phyloP scores from a whole-genome alignment of 495 filamentous ascomycete genomes.

The Immersiella caudata region DNA sequence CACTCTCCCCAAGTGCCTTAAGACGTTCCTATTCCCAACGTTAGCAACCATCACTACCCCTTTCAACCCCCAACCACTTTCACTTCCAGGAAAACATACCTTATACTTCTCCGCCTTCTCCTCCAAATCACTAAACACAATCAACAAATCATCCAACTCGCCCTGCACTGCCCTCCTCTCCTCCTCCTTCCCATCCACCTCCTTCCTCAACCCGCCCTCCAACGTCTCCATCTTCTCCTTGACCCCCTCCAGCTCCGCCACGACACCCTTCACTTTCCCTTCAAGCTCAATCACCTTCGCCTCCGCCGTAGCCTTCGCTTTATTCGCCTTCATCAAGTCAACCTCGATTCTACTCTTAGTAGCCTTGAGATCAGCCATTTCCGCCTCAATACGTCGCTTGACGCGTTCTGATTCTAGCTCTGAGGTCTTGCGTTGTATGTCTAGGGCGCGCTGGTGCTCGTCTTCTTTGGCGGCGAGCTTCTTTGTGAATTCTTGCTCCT shows the following conservation, averaged over 20 bases:
- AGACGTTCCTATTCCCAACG: constrained; percentile 65
- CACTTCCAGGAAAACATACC: constrained; percentile 51
- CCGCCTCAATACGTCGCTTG: constrained; percentile 52
- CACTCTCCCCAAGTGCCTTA: constrained; percentile 68
- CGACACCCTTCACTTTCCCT: constrained; percentile 7
- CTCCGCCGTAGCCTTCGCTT: constrained; percentile 46
- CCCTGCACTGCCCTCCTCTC: constrained; percentile 64
- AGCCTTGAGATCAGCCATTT: constrained; percentile 63
- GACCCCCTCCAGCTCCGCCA: constrained; percentile 13
- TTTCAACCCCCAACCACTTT: neutral
- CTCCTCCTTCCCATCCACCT: constrained; percentile 59
- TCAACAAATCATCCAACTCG: constrained; percentile 81
- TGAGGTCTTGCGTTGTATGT: constrained; percentile 37
- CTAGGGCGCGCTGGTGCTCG: constrained; percentile 51
- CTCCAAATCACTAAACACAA: constrained; percentile 88
- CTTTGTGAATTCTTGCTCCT: constrained; percentile 54
- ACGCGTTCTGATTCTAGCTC: constrained; percentile 43
- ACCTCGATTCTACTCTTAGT: constrained; percentile 61
- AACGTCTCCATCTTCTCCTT: constrained; percentile 1
- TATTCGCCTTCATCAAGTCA: constrained; percentile 63
- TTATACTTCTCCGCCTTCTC: constrained; percentile 80
- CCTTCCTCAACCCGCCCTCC: constrained; percentile 16
- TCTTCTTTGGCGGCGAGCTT: constrained; percentile 41
- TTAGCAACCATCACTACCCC: neutral
- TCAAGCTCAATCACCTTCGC: constrained; percentile 25